Base-by-base conservation (phyloP, 148 eudicot genomes). In the Chenopodium quinoa region DNA sequence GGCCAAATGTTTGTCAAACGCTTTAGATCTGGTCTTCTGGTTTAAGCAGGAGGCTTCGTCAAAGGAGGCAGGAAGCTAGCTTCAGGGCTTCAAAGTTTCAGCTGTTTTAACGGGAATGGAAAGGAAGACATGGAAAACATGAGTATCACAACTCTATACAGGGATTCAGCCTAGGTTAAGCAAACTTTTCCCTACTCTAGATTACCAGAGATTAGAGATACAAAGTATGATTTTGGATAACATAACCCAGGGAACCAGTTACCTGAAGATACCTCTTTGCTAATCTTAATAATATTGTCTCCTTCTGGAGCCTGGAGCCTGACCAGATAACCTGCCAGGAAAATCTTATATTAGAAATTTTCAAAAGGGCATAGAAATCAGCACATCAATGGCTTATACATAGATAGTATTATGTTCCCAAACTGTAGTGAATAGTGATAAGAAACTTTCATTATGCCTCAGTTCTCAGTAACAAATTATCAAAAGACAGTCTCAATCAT, bases 11-110 rank as follows among this genome's bases (percentile, higher is more conserved):
- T 88, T 82, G 85, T 89, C 91, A 88, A 89, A 83, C 86, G 86
- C 89, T 80, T 85, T 84, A 89, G 97, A 91, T 86, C 94, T 91
- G 96, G 93, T 89, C 98, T 87, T 90, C 98, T 77, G 92, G 97
- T 92, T 93, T 86, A 89, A 97, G 93, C 91, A 84, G 83, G 88
- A 86, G 95, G 96, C 97, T 89, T 91, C 93, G 82, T 87, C 93
- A 84, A 85, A 88, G 84, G 83, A 85, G 92, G 86, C 92, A 80
- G 88, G 80, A 83, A 90, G 91, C 93, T 86, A 92, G 92, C 97
- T 90, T 92, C 96, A 84, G 90, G 94, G 94, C 90, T 95, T 94
- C 89, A 82, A 83, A 89, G 89, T 89, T 87, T 90, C 91, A 88
- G 97, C 96, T 93, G 97, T 92, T 93, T 89, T 79, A 80, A 84